Conservation (phyloP, 2,329 filamentous ascomycete genomes). For the Magnaporthiopsis incrustans region DNA sequence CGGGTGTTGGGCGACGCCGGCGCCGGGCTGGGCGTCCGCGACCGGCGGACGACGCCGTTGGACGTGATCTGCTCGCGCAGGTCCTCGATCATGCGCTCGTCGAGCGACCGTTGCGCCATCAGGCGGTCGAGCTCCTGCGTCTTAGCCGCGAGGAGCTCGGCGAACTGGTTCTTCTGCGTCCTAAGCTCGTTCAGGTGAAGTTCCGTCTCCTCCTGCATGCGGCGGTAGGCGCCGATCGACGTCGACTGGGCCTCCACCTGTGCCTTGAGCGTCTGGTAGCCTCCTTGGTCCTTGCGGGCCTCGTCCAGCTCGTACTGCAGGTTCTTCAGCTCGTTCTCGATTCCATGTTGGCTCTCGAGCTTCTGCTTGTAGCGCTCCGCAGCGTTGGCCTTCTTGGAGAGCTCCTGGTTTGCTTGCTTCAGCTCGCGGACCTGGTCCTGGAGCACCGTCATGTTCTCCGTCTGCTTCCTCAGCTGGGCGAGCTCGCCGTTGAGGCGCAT, state of each 20-base stretch:
- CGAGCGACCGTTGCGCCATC: slow-evolving; percentile 34
- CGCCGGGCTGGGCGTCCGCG: slow-evolving; percentile 1
- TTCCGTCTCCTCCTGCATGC: slow-evolving; percentile 18
- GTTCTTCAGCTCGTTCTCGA: slow-evolving; percentile 47
- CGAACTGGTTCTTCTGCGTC: slow-evolving; percentile 12
- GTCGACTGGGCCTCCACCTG: slow-evolving; percentile 18
- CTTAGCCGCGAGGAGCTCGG: slow-evolving; percentile 39
- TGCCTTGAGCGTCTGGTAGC: slow-evolving; percentile 24
- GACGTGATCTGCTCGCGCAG: slow-evolving; percentile 47
- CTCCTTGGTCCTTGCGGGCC: slow-evolving; percentile 37
- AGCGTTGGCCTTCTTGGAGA: slow-evolving; percentile 55
- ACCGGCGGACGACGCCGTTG: slow-evolving; percentile 23
- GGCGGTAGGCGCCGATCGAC: slow-evolving; percentile 19
- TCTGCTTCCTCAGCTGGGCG: slow-evolving; percentile 34
- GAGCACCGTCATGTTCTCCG: slow-evolving; percentile 41
- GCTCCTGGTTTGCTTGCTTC: slow-evolving; percentile 48
- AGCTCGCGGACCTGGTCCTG: slow-evolving; percentile 54
- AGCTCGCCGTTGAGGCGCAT: slow-evolving; percentile 41
- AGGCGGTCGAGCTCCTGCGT: slow-evolving; percentile 26
- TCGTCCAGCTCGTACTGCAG: slow-evolving; percentile 48
- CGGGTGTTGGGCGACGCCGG: not conserved
- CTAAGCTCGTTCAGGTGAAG: slow-evolving; percentile 34
- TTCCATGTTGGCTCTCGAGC: slow-evolving; percentile 46
- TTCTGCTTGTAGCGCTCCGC: slow-evolving; percentile 57
- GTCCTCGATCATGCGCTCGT: slow-evolving; percentile 48